Evolutionary conservation across 768 basidiomycete genomes (phyloP).

Genomic region (Boletus tylopilopsis): DNA sequence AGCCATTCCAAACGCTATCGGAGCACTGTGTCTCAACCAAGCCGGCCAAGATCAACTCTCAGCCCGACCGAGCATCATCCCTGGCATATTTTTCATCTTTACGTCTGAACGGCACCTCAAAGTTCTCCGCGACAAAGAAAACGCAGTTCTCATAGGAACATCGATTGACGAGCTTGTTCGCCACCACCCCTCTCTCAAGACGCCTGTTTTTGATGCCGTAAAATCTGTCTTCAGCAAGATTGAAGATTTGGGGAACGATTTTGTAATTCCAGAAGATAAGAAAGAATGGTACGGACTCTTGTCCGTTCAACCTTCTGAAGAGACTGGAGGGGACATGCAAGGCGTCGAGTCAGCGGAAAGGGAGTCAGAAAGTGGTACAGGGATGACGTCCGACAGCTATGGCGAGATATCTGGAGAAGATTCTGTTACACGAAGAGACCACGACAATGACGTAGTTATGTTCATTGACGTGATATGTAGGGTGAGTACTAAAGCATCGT

Average conservation of each 20-base stretch:
- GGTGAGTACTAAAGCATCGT: conserved; percentile 40
- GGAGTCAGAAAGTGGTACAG: conserved; percentile 18
- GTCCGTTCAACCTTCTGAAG: conserved; percentile 22
- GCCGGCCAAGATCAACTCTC: conserved; percentile 79
- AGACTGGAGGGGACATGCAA: conserved; percentile 47
- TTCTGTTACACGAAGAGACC: conserved; percentile 42
- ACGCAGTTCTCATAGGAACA: conserved; percentile 82
- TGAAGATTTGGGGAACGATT: conserved; percentile 67
- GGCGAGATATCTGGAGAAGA: conserved; percentile 29
- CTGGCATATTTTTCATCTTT: conserved; percentile 81
- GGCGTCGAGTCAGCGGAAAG: conserved; percentile 31
- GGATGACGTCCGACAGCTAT: conserved; percentile 12
- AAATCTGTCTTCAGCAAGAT: conserved; percentile 68
- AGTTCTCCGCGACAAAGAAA: conserved; percentile 88
- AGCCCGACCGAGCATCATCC: conserved; percentile 76
- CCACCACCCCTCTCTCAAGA: conserved; percentile 88
- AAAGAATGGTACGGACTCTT: conserved; percentile 65
- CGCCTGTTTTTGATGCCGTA: conserved; percentile 73
- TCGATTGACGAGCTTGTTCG: conserved; percentile 93
- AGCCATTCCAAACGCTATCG: conserved; percentile 92
- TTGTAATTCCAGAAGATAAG: conserved; percentile 51
- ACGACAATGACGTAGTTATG: conserved; percentile 73
- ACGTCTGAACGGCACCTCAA: conserved; percentile 81
- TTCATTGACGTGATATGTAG: conserved; percentile 78
- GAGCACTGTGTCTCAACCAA: conserved; percentile 93